phyloP scores from a whole-genome alignment of 306 rosid species.

The Amphicarpaea edgeworthii region DNA sequence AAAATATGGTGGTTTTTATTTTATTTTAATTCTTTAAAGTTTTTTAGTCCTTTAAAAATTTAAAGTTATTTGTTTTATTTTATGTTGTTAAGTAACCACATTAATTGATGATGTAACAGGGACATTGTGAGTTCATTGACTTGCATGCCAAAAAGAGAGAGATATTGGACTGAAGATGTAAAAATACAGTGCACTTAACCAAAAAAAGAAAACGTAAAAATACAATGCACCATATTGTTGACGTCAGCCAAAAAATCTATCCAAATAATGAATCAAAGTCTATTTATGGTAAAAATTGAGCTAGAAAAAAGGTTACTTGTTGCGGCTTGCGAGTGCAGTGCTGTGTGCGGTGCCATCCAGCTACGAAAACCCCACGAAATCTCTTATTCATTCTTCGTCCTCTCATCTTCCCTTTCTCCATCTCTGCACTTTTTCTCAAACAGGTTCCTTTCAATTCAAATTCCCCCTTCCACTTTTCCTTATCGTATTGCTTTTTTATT shows the following conservation, averaged over 20 bases:
- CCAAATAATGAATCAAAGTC: slow-evolving; percentile 32
- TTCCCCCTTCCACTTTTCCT: neutral
- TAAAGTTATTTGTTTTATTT: too few species aligned
- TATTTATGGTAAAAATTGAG: slow-evolving; percentile 1
- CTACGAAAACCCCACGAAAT: neutral
- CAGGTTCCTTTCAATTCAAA: neutral
- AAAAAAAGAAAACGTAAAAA: neutral
- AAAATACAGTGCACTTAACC: too few species aligned
- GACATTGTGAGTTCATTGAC: too few species aligned
- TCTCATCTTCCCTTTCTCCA: neutral
- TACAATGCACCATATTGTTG: slow-evolving; percentile 10
- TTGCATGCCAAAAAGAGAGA: too few species aligned
- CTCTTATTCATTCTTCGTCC: neutral
- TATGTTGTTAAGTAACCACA: too few species aligned
- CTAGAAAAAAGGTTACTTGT: neutral
- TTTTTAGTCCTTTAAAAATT: too few species aligned
- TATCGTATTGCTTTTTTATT: neutral
- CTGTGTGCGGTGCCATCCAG: neutral
- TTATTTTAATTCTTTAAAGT: too few species aligned
- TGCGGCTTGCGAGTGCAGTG: neutral
- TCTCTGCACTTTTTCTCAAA: slow-evolving; percentile 20
- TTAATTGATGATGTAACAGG: too few species aligned
- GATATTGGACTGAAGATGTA: too few species aligned
- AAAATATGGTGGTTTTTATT: too few species aligned
- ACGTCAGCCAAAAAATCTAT: neutral